Conservation (phyloP, 2,329 filamentous ascomycete genomes). For the Thielaviopsis punctulata region DNA sequence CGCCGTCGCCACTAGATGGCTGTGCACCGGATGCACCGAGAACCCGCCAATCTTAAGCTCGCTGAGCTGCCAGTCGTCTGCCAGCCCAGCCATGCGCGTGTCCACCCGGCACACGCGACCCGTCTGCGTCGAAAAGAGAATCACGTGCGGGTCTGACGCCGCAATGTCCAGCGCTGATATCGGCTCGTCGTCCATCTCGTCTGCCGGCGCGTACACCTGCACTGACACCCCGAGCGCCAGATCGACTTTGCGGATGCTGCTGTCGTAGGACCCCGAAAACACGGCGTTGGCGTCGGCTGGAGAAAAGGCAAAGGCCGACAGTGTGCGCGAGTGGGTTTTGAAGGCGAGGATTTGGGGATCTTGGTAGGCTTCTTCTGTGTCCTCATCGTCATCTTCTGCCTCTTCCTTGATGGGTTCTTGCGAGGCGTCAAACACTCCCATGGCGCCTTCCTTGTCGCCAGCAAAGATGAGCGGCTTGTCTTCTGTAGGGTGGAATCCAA, state of each 20-base stretch:
- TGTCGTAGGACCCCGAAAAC: constrained; percentile 82
- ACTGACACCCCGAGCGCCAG: constrained; percentile 61
- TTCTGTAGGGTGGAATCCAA: constrained; percentile 73
- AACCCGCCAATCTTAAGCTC: constrained; percentile 97
- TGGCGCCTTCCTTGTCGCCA: constrained; percentile 79
- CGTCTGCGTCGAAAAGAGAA: constrained; percentile 78
- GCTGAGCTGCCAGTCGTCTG: constrained; percentile 44
- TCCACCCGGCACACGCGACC: constrained; percentile 73
- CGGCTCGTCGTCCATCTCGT: constrained; percentile 53
- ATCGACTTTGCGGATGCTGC: constrained; percentile 74
- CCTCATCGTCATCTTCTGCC: constrained; percentile 39
- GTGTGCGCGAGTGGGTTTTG: constrained; percentile 79
- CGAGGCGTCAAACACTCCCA: constrained; percentile 81
- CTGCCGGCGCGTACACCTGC: constrained; percentile 62
- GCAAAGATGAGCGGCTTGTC: constrained; percentile 83
- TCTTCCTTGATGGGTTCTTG: constrained; percentile 35
- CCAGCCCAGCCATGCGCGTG: constrained; percentile 18
- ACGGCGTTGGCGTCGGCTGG: constrained; percentile 56
- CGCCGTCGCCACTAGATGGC: constrained; percentile 74
- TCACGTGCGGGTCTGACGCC: constrained; percentile 46
- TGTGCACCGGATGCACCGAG: constrained; percentile 59
- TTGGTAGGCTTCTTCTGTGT: constrained; percentile 46
- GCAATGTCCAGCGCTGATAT: constrained; percentile 75
- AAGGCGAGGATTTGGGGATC: constrained; percentile 75
- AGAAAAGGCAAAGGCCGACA: constrained; percentile 67